A percentile compares a stretch with the other conserved stretches of the same genome.
Evolutionary conservation across 768 basidiomycete species (phyloP).

Genomic region (Crassisporium funariophilum): DNA sequence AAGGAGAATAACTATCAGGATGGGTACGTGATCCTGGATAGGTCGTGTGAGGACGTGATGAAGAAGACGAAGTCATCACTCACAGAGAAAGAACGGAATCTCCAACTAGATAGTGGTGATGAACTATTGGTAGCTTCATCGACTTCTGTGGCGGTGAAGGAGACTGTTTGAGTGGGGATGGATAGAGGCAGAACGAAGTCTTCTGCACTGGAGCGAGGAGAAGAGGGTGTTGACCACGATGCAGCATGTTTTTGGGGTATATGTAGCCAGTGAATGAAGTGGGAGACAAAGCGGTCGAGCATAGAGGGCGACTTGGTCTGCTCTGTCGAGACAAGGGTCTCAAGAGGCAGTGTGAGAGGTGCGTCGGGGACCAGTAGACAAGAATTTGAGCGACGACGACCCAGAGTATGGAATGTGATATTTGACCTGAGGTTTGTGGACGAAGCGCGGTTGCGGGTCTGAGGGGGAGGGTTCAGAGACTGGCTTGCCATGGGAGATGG

Average conservation of each 20-base stretch:
- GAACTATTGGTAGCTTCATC: too few relatives aligned
- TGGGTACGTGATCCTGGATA: constrained; percentile 40
- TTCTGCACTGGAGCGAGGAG: constrained; percentile 47
- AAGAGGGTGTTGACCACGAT: constrained; percentile 47
- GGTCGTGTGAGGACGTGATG: constrained; percentile 6
- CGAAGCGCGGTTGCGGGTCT: constrained; percentile 55
- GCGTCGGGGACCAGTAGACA: constrained; percentile 37
- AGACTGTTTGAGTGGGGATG: constrained; percentile 34
- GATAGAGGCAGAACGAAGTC: constrained; percentile 34
- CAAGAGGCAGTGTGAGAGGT: constrained; percentile 14
- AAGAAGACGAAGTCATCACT: constrained; percentile 16
- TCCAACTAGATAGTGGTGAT: constrained; percentile 21
- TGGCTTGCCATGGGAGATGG: constrained; percentile 12
- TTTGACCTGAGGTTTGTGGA: constrained; percentile 59
- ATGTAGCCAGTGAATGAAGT: constrained; percentile 57
- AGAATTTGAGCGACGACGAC: constrained; percentile 55
- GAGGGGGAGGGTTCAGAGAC: constrained; percentile 38
- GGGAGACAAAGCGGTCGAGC: constrained; percentile 52
- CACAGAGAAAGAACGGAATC: constrained; percentile 38
- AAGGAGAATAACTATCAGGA: constrained; percentile 49
- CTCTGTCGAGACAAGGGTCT: constrained; percentile 10
- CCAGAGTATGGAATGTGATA: constrained; percentile 53
- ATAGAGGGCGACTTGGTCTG: constrained; percentile 37
- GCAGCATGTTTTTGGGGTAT: constrained; percentile 41
- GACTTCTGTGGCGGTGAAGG: constrained; percentile 43